Evolutionary conservation across 2,329 filamentous ascomycete genomes (phyloP), one percentile per base, ranked within the genome.

Genomic region (Cladosporium austrohemisphaericum): DNA sequence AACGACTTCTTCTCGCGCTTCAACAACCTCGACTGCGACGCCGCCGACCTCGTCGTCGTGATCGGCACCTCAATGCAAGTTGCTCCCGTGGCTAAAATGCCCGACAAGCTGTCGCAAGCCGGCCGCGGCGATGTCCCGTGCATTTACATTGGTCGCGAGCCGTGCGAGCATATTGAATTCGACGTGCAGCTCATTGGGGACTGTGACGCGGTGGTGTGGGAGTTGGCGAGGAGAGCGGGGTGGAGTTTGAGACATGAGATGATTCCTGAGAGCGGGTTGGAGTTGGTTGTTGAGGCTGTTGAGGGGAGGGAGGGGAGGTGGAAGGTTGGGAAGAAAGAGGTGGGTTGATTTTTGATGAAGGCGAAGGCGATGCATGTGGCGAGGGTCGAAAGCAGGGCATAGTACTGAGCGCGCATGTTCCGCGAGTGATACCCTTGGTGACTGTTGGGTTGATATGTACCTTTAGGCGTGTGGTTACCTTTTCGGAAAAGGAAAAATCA

Each of bases 31-130:
- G 93, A 98, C 68, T 82, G 83, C 52, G 81, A 88, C 55, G 76
- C 80, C 50, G 88, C 87, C 1, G 93, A 98, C 65, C 78, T 98
- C 13, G 87, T 97, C 57, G 84, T 98, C 57, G 91, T 97, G 57
- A 96, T 98, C 61, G 93, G 93, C 56, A 98, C 93, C 0, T 93
- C 86, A 23, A 81, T 98, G 64, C 96, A 97, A 68, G 93, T 98
- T 2, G 90, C 89, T 1, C 93, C 93, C 26, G 93, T 98, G 2
- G 91, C 87, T 26, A 91, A 97, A 68, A 88, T 98, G 59, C 61
- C 64, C 1, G 61, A 67, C 36, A 59, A 58, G 38, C 49, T 68
- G 2, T 57, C 63, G 4, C 52, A 59, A 13, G 41, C 38, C 5
- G 46, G 46, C 6, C 9, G 46, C 5, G 46, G 38, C n/a, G 44